A percentile compares a stretch with the other conserved stretches of the same genome.
These are phyloP conservation scores for Phaffia rhodozyma DNA, from an alignment of 1,284 basidiomycete genomes.

Conservation along the genomic window DNA sequence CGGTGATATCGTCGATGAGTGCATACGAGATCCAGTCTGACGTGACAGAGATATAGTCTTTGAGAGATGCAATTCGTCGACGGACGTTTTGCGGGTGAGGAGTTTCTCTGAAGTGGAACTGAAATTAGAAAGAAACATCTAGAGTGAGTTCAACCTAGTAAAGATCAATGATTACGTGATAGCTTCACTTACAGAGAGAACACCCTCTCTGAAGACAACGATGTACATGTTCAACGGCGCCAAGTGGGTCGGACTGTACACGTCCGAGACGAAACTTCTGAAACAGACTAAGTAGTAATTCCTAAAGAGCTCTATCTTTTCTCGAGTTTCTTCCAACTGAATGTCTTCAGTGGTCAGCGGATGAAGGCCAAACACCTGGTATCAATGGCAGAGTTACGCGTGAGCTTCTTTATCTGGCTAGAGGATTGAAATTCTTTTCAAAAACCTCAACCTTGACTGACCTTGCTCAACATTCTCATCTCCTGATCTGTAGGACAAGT, in stretches of 20 bases:
- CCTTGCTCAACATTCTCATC: constrained; percentile 92
- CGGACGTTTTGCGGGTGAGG: constrained; percentile 97
- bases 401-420: not conserved
- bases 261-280: constrained; percentile 97
- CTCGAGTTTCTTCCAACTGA: constrained; percentile 95
- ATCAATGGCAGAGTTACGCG: constrained; percentile 4
- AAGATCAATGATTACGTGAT: too few relatives aligned
- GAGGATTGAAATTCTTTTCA: too few relatives aligned
- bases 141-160: constrained; percentile 1
- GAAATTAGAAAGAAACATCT: not conserved
- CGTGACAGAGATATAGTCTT: constrained; percentile 97
- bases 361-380: constrained; percentile 86
- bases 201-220: constrained; percentile 97
- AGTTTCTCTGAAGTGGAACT: constrained; percentile 90
- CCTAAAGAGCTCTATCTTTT: constrained; percentile 97
- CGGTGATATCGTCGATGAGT: constrained; percentile 97
- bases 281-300: constrained; percentile 99
- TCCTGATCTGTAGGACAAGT: constrained; percentile 91
- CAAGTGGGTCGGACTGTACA: constrained; percentile 90
- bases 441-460: constrained; percentile 28
- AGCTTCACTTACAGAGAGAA: constrained; percentile 44
- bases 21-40: constrained; percentile 99
- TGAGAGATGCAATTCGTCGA: constrained; percentile 93
- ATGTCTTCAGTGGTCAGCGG: constrained; percentile 98
- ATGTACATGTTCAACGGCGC: constrained; percentile 99